Evolutionary conservation across 1,284 basidiomycete genomes (phyloP), one percentile per base, ranked within the genome.

Genomic region (Pascua sp.): DNA sequence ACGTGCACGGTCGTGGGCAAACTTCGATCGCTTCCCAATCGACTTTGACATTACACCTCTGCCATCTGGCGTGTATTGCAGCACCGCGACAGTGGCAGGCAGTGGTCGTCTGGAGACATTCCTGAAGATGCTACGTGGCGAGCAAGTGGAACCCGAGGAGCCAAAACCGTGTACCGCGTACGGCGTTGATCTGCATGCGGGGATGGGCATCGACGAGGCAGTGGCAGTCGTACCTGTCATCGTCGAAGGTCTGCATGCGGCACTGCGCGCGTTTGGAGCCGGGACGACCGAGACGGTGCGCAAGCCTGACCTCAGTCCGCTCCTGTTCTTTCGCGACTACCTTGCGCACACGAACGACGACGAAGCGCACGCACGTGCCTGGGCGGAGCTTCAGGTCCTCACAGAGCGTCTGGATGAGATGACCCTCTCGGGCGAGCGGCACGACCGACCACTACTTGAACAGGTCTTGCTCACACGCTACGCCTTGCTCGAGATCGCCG

Each of bases 401-500:
- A 42, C 48, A 13, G n/a, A 47, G 16, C 61, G 58, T 15, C 55
- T 70, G 1, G 60, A 66, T 32, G 54, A 51, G n/a, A 52, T 70
- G 5, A 43, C 55, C 11, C 40, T 68, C 10, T 48, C 51, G 0
- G 46, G 43, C 5, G 49, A 55, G 10, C 53, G 56, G 43, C 40
- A 48, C 4, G 64, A 59, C 17, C 53, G 57, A 8, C 11, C 44
- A 8, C 46, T 64, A 5, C 37, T 60, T 7, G 55, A 59, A 16
- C 57, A 57, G 18, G 46, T 80, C 3, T 69, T 90, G 38, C 68
- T 77, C 1, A 63, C 82, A 17, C 80, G 81, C 41, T 89, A 87
- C 85, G 84, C 85, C 58, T 67, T 81, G 0, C 76, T 89, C 18
- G 88, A 89, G 64, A 61, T 86, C 5, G 77, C 81, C 2, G 37